A percentile compares a stretch with the other conserved stretches of the same genome.
Evolutionary conservation across 2,329 filamentous ascomycete genomes (phyloP).

Genomic region (Nannizziopsis arthrosporioides): DNA sequence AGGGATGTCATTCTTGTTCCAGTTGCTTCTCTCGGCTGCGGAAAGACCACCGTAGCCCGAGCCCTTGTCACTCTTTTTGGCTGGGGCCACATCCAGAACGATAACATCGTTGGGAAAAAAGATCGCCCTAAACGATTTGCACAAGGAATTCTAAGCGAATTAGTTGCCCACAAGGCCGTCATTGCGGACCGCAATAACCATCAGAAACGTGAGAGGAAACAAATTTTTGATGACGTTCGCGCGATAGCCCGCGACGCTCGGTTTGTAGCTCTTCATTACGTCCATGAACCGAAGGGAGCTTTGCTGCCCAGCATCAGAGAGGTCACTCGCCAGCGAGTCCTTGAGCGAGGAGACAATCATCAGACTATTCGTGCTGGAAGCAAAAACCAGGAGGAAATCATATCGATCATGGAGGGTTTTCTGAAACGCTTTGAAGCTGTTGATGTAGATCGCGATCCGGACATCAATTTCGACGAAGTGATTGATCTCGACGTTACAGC

Average conservation of each 20-base stretch:
- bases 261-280: constrained; percentile 78
- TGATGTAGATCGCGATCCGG: constrained; percentile 55
- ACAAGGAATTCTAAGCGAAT: constrained; percentile 52
- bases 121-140: constrained; percentile 69
- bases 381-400: constrained; percentile 59
- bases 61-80: constrained; percentile 71
- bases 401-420: constrained; percentile 92
- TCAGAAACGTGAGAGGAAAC: constrained; percentile 71
- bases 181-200: constrained; percentile 94
- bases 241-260: constrained; percentile 51
- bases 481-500: constrained; percentile 71
- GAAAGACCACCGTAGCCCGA: constrained; percentile 85
- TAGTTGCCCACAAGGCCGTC: constrained; percentile 58
- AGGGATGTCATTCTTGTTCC: constrained; percentile 72
- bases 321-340: constrained; percentile 65
- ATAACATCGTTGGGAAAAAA: constrained; percentile 73
- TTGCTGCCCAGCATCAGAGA: constrained; percentile 60
- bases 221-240: constrained; percentile 69
- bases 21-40: constrained; percentile 86
- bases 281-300: constrained; percentile 53
- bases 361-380: constrained; percentile 88
- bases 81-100: constrained; percentile 93
- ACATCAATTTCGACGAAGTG: constrained; percentile 68
- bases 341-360: constrained; percentile 85
- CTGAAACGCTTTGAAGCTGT: constrained; percentile 72